Evolutionary conservation across 768 basidiomycete species (phyloP).

Genomic region (Suillus discolor): DNA sequence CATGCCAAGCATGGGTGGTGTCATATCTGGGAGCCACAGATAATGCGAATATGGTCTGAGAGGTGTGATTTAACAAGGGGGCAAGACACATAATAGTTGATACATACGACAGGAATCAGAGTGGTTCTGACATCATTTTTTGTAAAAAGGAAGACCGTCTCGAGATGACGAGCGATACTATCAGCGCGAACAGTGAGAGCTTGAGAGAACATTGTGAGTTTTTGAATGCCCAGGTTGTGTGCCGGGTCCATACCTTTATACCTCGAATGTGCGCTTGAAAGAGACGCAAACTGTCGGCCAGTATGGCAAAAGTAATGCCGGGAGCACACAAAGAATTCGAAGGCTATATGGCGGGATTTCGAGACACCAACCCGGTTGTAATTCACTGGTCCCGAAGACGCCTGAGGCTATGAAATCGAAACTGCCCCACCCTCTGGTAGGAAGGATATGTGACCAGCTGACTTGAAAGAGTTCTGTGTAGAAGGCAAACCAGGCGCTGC

Average conservation of each 20-base stretch:
- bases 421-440: neutral
- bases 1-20: slow-evolving; percentile 14
- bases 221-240: neutral
- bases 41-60: slow-evolving; percentile 34
- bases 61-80: neutral
- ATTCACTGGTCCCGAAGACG: neutral
- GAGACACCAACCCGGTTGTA: neutral
- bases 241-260: neutral
- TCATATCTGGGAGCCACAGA: slow-evolving; percentile 23
- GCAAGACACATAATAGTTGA: neutral
- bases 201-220: neutral
- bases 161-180: slow-evolving; percentile 15
- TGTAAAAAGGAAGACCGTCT: slow-evolving; percentile 27
- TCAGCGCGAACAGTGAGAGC: neutral
- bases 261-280: neutral
- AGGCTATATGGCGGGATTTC: neutral
- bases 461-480: neutral
- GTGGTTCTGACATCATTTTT: slow-evolving; percentile 20
- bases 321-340: neutral
- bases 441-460: neutral
- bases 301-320: neutral
- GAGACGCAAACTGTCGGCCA: too few species aligned
- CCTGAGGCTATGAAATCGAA: neutral
- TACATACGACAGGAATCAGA: slow-evolving; percentile 22
- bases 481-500: neutral